phyloP scores from a whole-genome alignment of 2,329 filamentous ascomycete genomes.

The Hypoxylon sp. region DNA sequence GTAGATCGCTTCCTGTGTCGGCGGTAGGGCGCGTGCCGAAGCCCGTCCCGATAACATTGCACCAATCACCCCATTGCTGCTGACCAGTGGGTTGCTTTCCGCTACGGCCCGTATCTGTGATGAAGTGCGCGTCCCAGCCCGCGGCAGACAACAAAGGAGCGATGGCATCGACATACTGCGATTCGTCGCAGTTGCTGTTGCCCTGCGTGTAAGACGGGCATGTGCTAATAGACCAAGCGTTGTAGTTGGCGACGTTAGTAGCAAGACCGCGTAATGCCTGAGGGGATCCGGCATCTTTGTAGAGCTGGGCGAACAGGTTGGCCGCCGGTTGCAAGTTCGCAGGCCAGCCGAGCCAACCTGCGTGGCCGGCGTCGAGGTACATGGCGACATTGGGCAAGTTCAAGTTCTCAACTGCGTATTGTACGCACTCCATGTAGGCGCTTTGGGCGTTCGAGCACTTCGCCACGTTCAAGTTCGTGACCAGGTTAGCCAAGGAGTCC shows the following conservation, averaged over 20 bases:
- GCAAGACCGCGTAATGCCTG: conserved; percentile 67
- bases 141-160: conserved; percentile 69
- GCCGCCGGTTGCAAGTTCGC: conserved; percentile 67
- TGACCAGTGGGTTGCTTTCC: conserved; percentile 69
- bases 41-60: conserved; percentile 70
- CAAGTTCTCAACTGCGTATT: conserved; percentile 66
- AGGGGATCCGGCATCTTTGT: conserved; percentile 65
- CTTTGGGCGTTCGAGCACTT: conserved; percentile 65
- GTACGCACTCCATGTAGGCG: conserved; percentile 65
- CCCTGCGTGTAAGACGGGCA: conserved; percentile 60
- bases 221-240: conserved; percentile 60
- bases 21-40: conserved; percentile 70
- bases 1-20: conserved; percentile 65
- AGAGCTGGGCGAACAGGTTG: conserved; percentile 62
- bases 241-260: conserved; percentile 74
- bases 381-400: conserved; percentile 70
- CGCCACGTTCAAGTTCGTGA: conserved; percentile 67
- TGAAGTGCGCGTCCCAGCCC: conserved; percentile 60
- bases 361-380: conserved; percentile 72
- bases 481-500: conserved; percentile 71
- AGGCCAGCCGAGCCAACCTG: conserved; percentile 71
- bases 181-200: conserved; percentile 67
- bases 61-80: conserved; percentile 71
- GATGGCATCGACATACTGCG: conserved; percentile 74
- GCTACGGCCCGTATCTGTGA: conserved; percentile 53